Evolutionary conservation across 495 filamentous ascomycete genomes (phyloP).

Genomic region (Penicillium bovifimosum): DNA sequence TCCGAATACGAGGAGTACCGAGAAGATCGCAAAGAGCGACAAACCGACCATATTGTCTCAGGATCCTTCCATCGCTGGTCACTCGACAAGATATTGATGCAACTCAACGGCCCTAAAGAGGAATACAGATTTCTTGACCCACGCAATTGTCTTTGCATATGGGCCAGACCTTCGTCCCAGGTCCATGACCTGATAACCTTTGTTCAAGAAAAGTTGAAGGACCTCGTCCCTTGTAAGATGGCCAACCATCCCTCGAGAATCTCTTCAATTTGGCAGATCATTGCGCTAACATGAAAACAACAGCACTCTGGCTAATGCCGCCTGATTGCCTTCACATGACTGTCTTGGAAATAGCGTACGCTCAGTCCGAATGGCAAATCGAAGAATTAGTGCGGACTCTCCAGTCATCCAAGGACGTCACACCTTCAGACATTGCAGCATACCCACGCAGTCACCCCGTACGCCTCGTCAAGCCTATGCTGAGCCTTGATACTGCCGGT

Average conservation of each 20-base stretch:
- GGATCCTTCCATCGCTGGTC: slow-evolving; percentile 59
- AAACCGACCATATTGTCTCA: slow-evolving; percentile 61
- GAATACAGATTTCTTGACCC: slow-evolving; percentile 65
- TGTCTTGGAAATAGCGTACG: slow-evolving; percentile 25
- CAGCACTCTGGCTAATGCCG: slow-evolving; percentile 84
- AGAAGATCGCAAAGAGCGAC: slow-evolving; percentile 61
- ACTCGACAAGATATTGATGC: slow-evolving; percentile 64
- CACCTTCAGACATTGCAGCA: slow-evolving; percentile 45
- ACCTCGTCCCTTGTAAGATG: slow-evolving; percentile 57
- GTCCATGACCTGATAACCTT: slow-evolving; percentile 56
- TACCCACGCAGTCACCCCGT: slow-evolving; percentile 53
- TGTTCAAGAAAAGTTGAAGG: slow-evolving; percentile 57
- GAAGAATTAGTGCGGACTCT: slow-evolving; percentile 31
- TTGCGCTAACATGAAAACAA: background rate
- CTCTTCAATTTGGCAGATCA: background rate
- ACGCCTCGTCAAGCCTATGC: slow-evolving; percentile 67
- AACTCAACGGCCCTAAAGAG: slow-evolving; percentile 54
- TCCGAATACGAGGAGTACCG: slow-evolving; percentile 64
- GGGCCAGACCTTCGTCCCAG: slow-evolving; percentile 69
- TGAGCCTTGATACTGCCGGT: slow-evolving; percentile 74
- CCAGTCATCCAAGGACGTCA: slow-evolving; percentile 34
- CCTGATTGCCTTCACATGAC: slow-evolving; percentile 68
- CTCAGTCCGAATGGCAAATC: slow-evolving; percentile 15
- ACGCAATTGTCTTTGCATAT: slow-evolving; percentile 76
- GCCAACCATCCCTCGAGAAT: background rate